A percentile compares a stretch with the other conserved stretches of the same genome.
These are phyloP conservation scores for Sordariomycetes sp. DNA, from an alignment of 2,329 filamentous ascomycete species.

Conservation along the genomic window DNA sequence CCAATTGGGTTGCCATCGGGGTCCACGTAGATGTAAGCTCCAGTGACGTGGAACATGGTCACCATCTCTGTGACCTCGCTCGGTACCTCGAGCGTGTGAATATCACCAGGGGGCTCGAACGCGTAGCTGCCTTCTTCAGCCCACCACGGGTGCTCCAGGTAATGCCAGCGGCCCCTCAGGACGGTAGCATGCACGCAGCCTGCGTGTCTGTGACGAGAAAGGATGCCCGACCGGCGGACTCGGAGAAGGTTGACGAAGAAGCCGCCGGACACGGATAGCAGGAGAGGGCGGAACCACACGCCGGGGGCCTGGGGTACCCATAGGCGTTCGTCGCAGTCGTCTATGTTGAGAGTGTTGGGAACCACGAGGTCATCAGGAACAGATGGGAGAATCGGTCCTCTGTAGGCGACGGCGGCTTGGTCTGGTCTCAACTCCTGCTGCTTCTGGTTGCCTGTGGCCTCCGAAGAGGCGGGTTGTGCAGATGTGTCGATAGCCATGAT, in stretches of 20 bases:
- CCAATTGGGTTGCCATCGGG: slow-evolving; percentile 17
- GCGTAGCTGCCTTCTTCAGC: slow-evolving; percentile 21
- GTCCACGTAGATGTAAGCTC: slow-evolving; percentile 24
- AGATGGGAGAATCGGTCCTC: slow-evolving; percentile 11
- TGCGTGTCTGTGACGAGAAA: slow-evolving; percentile 21
- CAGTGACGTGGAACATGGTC: slow-evolving; percentile 23
- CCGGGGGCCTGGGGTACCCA: slow-evolving; percentile 20
- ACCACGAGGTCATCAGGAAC: slow-evolving; percentile 14
- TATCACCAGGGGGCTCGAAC: slow-evolving; percentile 23
- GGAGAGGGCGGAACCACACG: slow-evolving; percentile 20
- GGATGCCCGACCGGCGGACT: slow-evolving; percentile 18
- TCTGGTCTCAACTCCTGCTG: too few species aligned
- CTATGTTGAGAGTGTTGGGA: slow-evolving; percentile 14
- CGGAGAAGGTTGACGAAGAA: slow-evolving; percentile 22
- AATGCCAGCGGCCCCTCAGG: slow-evolving; percentile 22
- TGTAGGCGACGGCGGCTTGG: slow-evolving; percentile 13
- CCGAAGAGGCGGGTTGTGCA: too few species aligned
- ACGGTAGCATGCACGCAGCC: slow-evolving; percentile 21
- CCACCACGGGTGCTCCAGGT: slow-evolving; percentile 25
- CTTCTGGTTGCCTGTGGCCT: too few species aligned
- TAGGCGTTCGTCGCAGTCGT: slow-evolving; percentile 18
- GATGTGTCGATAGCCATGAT: too few species aligned
- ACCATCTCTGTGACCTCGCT: slow-evolving; percentile 22
- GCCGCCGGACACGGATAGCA: slow-evolving; percentile 17
- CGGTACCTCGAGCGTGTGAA: slow-evolving; percentile 23